Conservation (phyloP, 305 asterid genomes). For the Fraxinus sp. region DNA sequence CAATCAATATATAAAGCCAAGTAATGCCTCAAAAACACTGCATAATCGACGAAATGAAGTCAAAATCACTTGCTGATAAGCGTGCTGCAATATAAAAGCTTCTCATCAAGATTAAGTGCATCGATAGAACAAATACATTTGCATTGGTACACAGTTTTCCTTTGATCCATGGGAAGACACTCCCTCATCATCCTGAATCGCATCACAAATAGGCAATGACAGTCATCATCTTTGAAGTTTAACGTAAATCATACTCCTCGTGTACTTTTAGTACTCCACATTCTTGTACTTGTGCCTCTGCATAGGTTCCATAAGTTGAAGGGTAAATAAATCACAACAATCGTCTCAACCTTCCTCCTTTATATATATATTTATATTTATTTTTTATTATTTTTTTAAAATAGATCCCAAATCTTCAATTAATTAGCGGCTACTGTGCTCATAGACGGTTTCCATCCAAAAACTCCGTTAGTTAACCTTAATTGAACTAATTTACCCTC, state of each 20-base stretch:
- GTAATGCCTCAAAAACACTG: not conserved
- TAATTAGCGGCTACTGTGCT: too few relatives aligned
- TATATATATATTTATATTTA: too few relatives aligned
- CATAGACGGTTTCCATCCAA: too few relatives aligned
- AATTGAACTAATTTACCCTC: too few relatives aligned
- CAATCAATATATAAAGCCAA: not conserved
- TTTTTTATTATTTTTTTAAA: too few relatives aligned
- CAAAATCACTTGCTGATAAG: not conserved
- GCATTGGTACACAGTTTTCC: constrained; percentile 48
- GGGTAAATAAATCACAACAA: too few relatives aligned
- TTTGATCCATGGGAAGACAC: constrained; percentile 43
- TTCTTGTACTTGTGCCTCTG: too few relatives aligned
- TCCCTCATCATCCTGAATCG: constrained; percentile 39
- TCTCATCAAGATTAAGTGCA: not conserved
- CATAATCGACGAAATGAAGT: not conserved
- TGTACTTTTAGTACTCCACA: not conserved
- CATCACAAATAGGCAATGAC: not conserved
- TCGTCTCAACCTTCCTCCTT: too few relatives aligned
- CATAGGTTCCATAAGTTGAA: too few relatives aligned
- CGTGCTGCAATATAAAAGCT: not conserved
- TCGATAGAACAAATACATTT: constrained; percentile 7
- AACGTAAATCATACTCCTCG: not conserved
- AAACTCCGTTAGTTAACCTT: too few relatives aligned
- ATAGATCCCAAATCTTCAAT: too few relatives aligned
- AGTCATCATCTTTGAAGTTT: not conserved